phyloP scores from a whole-genome alignment of 2,329 filamentous ascomycete genomes.

The Lachnum nothofagi region DNA sequence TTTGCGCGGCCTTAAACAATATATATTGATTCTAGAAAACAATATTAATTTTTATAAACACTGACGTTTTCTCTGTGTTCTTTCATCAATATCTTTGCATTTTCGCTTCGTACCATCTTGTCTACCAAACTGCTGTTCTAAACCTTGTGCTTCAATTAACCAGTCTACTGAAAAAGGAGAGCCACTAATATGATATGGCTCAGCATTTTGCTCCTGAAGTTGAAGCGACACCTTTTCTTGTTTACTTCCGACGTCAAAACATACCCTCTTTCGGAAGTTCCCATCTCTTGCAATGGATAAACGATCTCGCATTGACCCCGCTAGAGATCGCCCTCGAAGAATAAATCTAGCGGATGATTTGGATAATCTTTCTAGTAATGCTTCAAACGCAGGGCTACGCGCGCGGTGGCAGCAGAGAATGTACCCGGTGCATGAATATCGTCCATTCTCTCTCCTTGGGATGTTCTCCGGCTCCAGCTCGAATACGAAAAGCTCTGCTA shows the following conservation, averaged over 20 bases:
- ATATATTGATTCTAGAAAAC: no score
- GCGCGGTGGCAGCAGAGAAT: slow-evolving; percentile 21
- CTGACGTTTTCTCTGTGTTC: slow-evolving; percentile 12
- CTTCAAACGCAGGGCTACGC: slow-evolving; percentile 13
- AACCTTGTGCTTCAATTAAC: slow-evolving; percentile 10
- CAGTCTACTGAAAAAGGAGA: slow-evolving; percentile 19
- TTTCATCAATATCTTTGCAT: slow-evolving; percentile 12
- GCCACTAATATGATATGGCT: slow-evolving; percentile 16
- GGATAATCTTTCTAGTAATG: slow-evolving; percentile 14
- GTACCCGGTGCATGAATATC: slow-evolving; percentile 20
- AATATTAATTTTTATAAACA: no score
- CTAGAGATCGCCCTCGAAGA: slow-evolving; percentile 15
- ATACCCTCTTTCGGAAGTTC: slow-evolving; percentile 25
- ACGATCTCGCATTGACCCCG: slow-evolving; percentile 16
- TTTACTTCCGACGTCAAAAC: slow-evolving; percentile 15
- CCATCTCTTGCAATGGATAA: slow-evolving; percentile 18
- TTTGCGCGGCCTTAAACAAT: no score
- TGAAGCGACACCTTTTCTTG: slow-evolving; percentile 13
- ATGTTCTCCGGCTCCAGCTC: slow-evolving; percentile 17
- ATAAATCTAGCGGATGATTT: slow-evolving; percentile 22
- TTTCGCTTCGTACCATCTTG: slow-evolving; percentile 14
- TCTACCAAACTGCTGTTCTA: slow-evolving; percentile 11
- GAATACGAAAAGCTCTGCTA: slow-evolving; percentile 25
- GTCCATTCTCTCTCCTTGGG: slow-evolving; percentile 16
- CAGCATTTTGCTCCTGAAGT: slow-evolving; percentile 12